Conservation (phyloP, 805 yeast genomes). For the Naumovozyma baii region DNA sequence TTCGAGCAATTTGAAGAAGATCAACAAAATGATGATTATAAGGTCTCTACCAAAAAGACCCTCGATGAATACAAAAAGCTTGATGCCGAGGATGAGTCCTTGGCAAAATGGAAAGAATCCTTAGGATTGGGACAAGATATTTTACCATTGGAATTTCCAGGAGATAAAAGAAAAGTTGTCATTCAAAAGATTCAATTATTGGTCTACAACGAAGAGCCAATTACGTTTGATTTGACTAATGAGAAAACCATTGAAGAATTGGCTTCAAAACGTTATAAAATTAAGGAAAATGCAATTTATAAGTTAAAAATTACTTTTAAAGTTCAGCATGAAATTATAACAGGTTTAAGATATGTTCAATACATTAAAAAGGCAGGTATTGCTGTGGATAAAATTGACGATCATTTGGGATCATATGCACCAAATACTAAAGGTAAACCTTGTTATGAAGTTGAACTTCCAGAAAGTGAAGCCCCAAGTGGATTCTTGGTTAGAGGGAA, state of each 20-base stretch:
- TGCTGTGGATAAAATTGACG: conserved; percentile 75
- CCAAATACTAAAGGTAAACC: conserved; percentile 80
- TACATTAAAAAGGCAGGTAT: conserved; percentile 80
- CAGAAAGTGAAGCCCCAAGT: conserved; percentile 80
- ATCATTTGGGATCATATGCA: conserved; percentile 83
- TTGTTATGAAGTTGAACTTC: conserved; percentile 51
- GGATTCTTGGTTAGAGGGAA: conserved; percentile 84
- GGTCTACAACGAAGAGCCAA: conserved; percentile 61
- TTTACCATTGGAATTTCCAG: conserved; percentile 52
- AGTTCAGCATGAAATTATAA: conserved; percentile 82
- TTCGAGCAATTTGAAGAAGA: conserved; percentile 26
- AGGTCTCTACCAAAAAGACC: conserved; percentile 52
- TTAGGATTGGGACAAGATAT: conserved; percentile 61
- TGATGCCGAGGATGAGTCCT: conserved; percentile 84
- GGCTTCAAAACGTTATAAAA: conserved; percentile 57
- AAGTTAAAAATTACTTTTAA: conserved; percentile 66
- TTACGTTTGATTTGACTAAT: conserved; percentile 59
- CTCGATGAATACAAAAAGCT: conserved; percentile 71
- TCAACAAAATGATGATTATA: conserved; percentile 20
- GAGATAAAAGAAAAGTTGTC: conserved; percentile 70
- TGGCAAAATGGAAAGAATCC: conserved; percentile 86
- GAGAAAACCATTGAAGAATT: conserved; percentile 46
- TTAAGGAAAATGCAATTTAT: conserved; percentile 71
- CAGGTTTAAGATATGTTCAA: conserved; percentile 82
- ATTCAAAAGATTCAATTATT: conserved; percentile 64